Evolutionary conservation across 2,329 filamentous ascomycete species (phyloP).

Genomic region (Claviceps sp.): DNA sequence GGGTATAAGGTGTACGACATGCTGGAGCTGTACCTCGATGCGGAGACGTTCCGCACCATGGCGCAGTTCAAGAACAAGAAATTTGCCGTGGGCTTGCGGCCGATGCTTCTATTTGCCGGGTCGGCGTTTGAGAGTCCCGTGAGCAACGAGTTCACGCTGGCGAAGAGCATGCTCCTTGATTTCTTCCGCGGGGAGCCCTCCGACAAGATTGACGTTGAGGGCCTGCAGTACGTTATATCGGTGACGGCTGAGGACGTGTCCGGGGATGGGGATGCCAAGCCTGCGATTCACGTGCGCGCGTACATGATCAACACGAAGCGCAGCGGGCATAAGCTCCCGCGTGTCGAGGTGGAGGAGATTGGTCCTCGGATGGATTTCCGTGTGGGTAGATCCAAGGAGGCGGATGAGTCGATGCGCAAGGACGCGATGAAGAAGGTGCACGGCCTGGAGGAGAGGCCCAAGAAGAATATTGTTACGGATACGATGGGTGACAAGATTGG

Average conservation of each 20-base stretch:
- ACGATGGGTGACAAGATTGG: conserved; percentile 93
- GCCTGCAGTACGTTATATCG: conserved; percentile 79
- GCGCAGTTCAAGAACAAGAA: conserved; percentile 65
- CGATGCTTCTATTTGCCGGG: conserved; percentile 83
- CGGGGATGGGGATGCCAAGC: conserved; percentile 33
- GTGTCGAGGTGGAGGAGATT: conserved; percentile 90
- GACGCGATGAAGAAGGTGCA: conserved; percentile 80
- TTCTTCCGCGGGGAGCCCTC: conserved; percentile 71
- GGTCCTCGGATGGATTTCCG: conserved; percentile 88
- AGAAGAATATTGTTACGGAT: conserved; percentile 95
- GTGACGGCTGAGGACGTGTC: conserved; percentile 58
- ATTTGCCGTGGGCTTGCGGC: conserved; percentile 69
- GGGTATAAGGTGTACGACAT: conserved; percentile 84
- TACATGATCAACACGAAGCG: conserved; percentile 81
- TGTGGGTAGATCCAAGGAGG: conserved; percentile 65
- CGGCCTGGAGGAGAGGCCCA: conserved; percentile 60
- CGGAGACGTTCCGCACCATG: conserved; percentile 55
- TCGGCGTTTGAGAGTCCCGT: conserved; percentile 76
- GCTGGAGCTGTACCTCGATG: conserved; percentile 77
- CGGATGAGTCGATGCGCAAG: conserved; percentile 70
- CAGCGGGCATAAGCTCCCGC: conserved; percentile 73
- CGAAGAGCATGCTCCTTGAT: conserved; percentile 79
- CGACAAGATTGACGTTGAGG: conserved; percentile 84
- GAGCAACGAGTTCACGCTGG: conserved; percentile 64
- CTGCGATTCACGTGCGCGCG: conserved; percentile 54